phyloP scores from a whole-genome alignment of 345 rosid genomes.

The Angophora floribunda region DNA sequence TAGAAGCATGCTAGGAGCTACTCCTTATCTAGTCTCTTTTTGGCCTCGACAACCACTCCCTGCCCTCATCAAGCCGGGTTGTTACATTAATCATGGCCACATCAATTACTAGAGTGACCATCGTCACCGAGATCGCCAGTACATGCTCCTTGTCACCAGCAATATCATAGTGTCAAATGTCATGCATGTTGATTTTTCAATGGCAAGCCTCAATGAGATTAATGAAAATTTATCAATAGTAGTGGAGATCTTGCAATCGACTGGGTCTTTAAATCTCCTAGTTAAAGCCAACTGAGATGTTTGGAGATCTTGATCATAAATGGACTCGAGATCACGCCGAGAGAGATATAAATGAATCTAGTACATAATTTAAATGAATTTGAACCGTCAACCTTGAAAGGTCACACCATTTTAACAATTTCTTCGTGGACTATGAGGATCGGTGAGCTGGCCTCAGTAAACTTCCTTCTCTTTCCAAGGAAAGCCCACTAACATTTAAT shows the following conservation, averaged over 20 bases:
- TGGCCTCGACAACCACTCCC: too few relatives aligned
- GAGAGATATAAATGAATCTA: not conserved
- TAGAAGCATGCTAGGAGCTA: too few relatives aligned
- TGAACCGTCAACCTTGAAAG: not conserved
- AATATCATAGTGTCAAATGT: too few relatives aligned
- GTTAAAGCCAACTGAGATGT: not conserved
- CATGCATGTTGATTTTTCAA: accelerated
- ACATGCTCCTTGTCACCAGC: too few relatives aligned
- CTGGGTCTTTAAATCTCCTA: not conserved
- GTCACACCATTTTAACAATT: not conserved
- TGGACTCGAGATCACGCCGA: not conserved
- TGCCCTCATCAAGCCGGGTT: too few relatives aligned
- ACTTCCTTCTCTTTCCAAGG: too few relatives aligned
- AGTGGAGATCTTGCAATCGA: not conserved
- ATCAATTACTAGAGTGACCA: too few relatives aligned
- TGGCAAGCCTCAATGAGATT: not conserved
- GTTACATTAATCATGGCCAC: too few relatives aligned
- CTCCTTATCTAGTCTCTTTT: too few relatives aligned
- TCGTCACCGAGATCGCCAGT: too few relatives aligned
- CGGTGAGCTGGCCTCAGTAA: too few relatives aligned
- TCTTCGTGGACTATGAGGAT: not conserved
- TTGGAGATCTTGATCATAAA: accelerated
- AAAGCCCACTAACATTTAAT: too few relatives aligned
- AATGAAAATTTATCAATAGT: not conserved
- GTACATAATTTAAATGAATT: not conserved